Percentiles rank a stretch among this genome's conserved stretches.
Evolutionary conservation across 148 eudicot genomes (phyloP).

Genomic region (Pharnaceum exiguum): DNA sequence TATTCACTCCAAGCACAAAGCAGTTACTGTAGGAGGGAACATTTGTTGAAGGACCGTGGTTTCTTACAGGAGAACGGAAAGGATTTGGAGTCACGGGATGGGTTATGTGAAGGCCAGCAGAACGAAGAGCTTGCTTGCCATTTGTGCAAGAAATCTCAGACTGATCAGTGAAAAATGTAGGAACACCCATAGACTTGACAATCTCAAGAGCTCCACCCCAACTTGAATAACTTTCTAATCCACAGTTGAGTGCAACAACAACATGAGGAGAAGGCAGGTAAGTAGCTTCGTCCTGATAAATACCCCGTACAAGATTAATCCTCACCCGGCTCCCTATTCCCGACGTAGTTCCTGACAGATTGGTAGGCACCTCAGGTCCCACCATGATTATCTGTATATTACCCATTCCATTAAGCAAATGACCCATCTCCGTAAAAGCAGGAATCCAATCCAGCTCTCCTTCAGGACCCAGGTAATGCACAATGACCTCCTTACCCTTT

Average conservation of each 20-base stretch:
- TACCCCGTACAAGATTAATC: constrained; percentile 39
- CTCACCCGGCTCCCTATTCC: constrained; percentile 42
- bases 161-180: constrained; percentile 41
- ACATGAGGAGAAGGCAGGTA: constrained; percentile 35
- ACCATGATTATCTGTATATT: constrained; percentile 47
- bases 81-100: constrained; percentile 50
- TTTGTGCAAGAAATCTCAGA: constrained; percentile 41
- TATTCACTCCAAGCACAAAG: constrained; percentile 45
- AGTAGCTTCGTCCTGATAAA: constrained; percentile 45
- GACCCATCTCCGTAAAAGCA: constrained; percentile 46
- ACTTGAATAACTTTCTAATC: constrained; percentile 28
- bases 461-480: constrained; percentile 52
- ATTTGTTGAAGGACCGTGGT: constrained; percentile 30
- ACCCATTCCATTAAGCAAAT: constrained; percentile 40
- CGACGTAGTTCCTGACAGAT: constrained; percentile 39
- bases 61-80: constrained; percentile 47
- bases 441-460: constrained; percentile 54
- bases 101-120: constrained; percentile 35
- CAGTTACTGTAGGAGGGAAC: constrained; percentile 42
- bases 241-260: constrained; percentile 35
- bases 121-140: constrained; percentile 43
- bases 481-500: constrained; percentile 47
- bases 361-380: constrained; percentile 41
- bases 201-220: constrained; percentile 40
- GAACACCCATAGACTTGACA: constrained; percentile 30